Evolutionary conservation across 805 yeast genomes (phyloP).

Genomic region (Starmerella geochares): DNA sequence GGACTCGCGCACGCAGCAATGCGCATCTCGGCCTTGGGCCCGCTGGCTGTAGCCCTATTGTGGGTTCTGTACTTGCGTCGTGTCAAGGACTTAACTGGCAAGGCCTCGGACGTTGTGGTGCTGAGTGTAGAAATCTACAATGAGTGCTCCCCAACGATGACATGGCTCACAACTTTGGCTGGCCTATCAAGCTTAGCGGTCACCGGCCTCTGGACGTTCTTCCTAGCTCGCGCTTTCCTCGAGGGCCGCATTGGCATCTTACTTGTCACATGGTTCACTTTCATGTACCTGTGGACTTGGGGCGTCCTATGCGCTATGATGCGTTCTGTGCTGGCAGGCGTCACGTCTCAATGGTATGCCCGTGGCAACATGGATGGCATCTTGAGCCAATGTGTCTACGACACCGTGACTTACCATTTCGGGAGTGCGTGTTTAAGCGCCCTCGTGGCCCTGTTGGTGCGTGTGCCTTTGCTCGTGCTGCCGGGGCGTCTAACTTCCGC

Average conservation of each 20-base stretch:
- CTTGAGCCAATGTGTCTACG: conserved; percentile 15
- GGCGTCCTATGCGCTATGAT: conserved; percentile 34
- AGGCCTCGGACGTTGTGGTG: conserved; percentile 30
- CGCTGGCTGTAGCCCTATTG: conserved; percentile 18
- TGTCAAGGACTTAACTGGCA: conserved; percentile 18
- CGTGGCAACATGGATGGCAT: conserved; percentile 24
- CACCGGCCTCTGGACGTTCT: conserved; percentile 33
- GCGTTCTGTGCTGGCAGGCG: conserved; percentile 31
- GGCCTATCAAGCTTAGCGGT: conserved; percentile 28
- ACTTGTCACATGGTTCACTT: conserved; percentile 27
- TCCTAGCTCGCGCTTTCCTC: conserved; percentile 30
- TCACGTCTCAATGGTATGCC: conserved; percentile 36
- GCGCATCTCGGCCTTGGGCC: conserved; percentile 21
- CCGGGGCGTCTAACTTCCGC: conserved; percentile 28
- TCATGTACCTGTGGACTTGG: conserved; percentile 38
- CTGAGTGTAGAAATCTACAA: conserved; percentile 32
- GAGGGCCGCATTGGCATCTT: conserved; percentile 25
- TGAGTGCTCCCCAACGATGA: conserved; percentile 28
- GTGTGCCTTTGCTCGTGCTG: conserved; percentile 33
- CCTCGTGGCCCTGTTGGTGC: conserved; percentile 28
- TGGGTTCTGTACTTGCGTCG: conserved; percentile 24
- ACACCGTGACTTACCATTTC: conserved; percentile 29
- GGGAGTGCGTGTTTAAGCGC: conserved; percentile 33
- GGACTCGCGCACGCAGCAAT: conserved; percentile 22
- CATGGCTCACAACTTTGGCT: conserved; percentile 28